Evolutionary conservation across 805 yeast species (phyloP), one percentile per base, ranked within the genome.

Genomic region (Suhomyces emberorum): DNA sequence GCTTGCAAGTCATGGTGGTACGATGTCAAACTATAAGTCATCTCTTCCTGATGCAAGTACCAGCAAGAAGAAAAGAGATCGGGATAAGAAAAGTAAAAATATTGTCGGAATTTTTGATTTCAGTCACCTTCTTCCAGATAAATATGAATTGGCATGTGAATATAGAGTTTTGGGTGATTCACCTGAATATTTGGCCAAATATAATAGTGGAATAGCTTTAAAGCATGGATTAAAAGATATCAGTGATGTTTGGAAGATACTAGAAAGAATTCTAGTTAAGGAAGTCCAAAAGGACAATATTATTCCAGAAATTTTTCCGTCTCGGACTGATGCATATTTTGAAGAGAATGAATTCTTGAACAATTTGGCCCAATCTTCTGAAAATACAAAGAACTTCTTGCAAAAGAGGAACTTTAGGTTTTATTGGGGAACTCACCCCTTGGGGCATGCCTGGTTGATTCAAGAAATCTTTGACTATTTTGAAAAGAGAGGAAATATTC

Each of bases 401-500:
- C 33, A 21, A n/a, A 42, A 38, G 12, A 32, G 42, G n/a, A 48
- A 41, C 12, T 48, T 48, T 28, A 44, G 58, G 49, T 75, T 77
- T 42, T 75, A 72, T 39, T 89, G 96, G 96, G 91, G 91, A 0
- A 61, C 74, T 4, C 95, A 86, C 54, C 89, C 88, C 0, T 75
- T 82, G 54, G 95, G 95, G 1, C 70, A 79, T 26, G 47, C 69
- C 9, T 77, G 87, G 84, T 62, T 87, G 15, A 69, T 87, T 0
- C 69, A 69, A 17, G 76, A 77, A 41, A 64, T 88, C 26, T 67
- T 89, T 51, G 52, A 56, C 1, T 81, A 81, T 48, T 88, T 81
- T 52, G 93, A 82, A 48, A 60, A 50, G 22, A 52, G 68, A 28
- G 78, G 81, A 1, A 83, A 91, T 50, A 60, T 87, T 18, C 97